Conservation (phyloP, 1,139 yeast species). For the Taphrina wiesneri region DNA sequence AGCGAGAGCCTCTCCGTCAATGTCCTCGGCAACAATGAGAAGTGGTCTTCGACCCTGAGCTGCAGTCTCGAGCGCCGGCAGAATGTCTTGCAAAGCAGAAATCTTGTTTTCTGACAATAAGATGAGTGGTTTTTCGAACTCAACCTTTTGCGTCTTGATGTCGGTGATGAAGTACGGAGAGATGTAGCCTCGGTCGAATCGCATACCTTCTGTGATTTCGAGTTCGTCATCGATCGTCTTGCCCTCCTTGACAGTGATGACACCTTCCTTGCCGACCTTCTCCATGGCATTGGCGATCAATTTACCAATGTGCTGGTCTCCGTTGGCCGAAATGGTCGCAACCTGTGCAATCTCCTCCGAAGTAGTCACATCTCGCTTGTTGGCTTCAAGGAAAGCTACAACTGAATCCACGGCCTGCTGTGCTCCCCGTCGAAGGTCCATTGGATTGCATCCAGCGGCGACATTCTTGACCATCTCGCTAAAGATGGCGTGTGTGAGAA, state of each 20-base stretch:
- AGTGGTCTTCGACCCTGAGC: slow-evolving; percentile 95
- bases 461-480: slow-evolving; percentile 97
- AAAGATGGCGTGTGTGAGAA: slow-evolving; percentile 93
- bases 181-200: slow-evolving; percentile 97
- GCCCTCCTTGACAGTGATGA: slow-evolving; percentile 96
- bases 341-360: slow-evolving; percentile 98
- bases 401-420: slow-evolving; percentile 99
- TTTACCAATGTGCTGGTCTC: slow-evolving; percentile 91
- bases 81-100: slow-evolving; percentile 85
- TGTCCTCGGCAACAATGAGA: slow-evolving; percentile 92
- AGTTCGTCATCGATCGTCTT: slow-evolving; percentile 95
- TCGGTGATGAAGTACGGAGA: slow-evolving; percentile 98
- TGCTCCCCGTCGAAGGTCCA: slow-evolving; percentile 98
- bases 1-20: slow-evolving; percentile 98
- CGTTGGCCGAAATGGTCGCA: slow-evolving; percentile 98
- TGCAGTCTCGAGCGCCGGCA: slow-evolving; percentile 92
- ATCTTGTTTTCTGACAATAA: slow-evolving; percentile 93
- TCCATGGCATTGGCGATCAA: slow-evolving; percentile 97
- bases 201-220: slow-evolving; percentile 99
- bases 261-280: slow-evolving; percentile 99
- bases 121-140: slow-evolving; percentile 91
- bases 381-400: slow-evolving; percentile 79
- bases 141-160: slow-evolving; percentile 94
- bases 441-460: slow-evolving; percentile 99
- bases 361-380: slow-evolving; percentile 96